A percentile compares a stretch with the other conserved stretches of the same genome.
These are phyloP conservation scores for Nakazawaea peltata DNA, from an alignment of 805 yeast species.

Conservation along the genomic window DNA sequence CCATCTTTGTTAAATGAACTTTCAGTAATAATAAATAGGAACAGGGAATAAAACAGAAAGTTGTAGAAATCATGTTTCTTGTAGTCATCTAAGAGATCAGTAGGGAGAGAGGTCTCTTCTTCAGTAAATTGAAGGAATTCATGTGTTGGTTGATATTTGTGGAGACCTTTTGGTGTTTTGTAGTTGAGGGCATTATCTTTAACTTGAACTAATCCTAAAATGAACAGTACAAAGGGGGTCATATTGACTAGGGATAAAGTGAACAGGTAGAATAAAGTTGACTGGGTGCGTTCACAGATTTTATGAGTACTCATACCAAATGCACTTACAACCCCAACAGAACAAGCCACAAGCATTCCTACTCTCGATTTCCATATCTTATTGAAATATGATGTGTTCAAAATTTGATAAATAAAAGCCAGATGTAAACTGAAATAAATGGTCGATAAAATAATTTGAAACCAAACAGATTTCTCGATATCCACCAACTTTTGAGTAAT, in stretches of 20 bases:
- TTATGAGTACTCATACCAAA: background rate
- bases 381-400: constrained; percentile 2
- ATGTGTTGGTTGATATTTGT: constrained; percentile 9
- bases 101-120: constrained; percentile 1
- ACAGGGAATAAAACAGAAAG: constrained; percentile 7
- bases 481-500: background rate
- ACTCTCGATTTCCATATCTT: constrained; percentile 5
- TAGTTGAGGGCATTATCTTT: constrained; percentile 7
- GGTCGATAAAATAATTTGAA: background rate
- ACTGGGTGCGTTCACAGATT: background rate
- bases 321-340: background rate
- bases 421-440: background rate
- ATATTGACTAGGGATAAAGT: constrained; percentile 1
- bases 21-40: constrained; percentile 7
- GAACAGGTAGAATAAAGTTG: background rate
- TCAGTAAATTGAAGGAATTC: constrained; percentile 6
- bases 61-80: constrained; percentile 9
- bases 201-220: constrained; percentile 4
- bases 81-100: constrained; percentile 6
- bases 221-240: constrained; percentile 4
- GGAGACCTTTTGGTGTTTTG: constrained; percentile 4
- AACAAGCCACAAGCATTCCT: background rate
- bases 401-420: background rate
- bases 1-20: constrained; percentile 2
- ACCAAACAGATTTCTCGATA: background rate